Base-by-base conservation (phyloP, 768 basidiomycete species). In the Hypsizygus marmoreus region DNA sequence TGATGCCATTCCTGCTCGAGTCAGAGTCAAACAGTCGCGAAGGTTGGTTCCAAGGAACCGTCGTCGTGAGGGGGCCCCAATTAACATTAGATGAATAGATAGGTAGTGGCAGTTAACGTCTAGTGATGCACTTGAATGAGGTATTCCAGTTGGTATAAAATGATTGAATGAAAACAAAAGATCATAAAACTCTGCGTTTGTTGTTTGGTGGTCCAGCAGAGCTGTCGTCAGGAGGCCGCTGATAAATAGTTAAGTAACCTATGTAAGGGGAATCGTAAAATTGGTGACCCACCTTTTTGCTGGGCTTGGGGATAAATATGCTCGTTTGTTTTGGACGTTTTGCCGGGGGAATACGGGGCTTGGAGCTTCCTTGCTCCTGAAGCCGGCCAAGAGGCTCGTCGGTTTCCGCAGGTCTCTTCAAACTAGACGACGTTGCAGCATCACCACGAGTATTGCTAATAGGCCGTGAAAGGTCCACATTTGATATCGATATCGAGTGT, bases 261-360 rank as follows among this genome's bases (percentile, higher is more conserved):
- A n/a, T n/a, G n/a, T n/a, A 16, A 9, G 9, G 29, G 4, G 35
- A 4, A 5, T n/a, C 16, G 4, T 13, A 13, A 10, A 12, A 22
- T 25, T 12, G 16, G 22, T 23, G 32, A 29, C 34, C 26, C 53
- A 53, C 56, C 56, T 50, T 53, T 40, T 64, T 59, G 59, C 79
- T 81, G 20, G 45, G 33, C 56, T 79, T 86, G 1, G 85, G 84
- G 45, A 87, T 86, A 59, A 88, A 87, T 44, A 86, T 63, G 29
- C 50, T 72, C 0, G 70, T 67, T 54, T 68, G 68, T 50, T 76
- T 76, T 17, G 65, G 63, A 12, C 68, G 71, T 45, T 74, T 73
- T 28, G 62, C 53, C 23, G 56, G 59, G 26, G 60, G 64, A n/a
- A 45, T 52, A 16, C 41, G 29, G 33, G 50, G 28, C 33, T 33